A percentile compares a stretch with the other conserved stretches of the same genome.
phyloP scores from a whole-genome alignment of 2,329 filamentous ascomycete species.

The Cladosporium velox region DNA sequence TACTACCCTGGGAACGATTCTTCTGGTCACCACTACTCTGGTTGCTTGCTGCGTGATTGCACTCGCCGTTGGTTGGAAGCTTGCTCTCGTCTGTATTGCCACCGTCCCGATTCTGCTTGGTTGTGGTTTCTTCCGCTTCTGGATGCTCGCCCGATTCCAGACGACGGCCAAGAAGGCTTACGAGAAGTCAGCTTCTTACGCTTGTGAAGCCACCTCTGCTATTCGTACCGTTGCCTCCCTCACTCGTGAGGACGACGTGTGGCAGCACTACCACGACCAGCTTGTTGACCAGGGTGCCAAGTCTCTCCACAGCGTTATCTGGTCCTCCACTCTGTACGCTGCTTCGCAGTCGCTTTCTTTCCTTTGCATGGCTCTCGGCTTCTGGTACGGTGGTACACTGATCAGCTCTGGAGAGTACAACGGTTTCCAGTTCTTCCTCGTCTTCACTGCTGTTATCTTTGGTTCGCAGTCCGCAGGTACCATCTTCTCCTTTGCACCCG shows the following conservation, averaged over 20 bases:
- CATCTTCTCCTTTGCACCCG: constrained; percentile 85
- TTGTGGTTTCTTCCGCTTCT: constrained; percentile 88
- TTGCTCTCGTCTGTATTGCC: constrained; percentile 78
- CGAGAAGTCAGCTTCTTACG: constrained; percentile 77
- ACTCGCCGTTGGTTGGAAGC: constrained; percentile 81
- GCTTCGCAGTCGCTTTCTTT: constrained; percentile 82
- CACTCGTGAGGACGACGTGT: constrained; percentile 81
- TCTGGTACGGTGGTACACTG: constrained; percentile 86
- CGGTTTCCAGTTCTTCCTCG: constrained; percentile 88
- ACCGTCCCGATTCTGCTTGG: constrained; percentile 75
- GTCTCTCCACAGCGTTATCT: constrained; percentile 72
- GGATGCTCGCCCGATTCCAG: constrained; percentile 77
- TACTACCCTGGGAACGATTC: constrained; percentile 80
- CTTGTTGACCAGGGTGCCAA: constrained; percentile 67
- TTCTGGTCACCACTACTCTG: constrained; percentile 79
- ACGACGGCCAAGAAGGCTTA: constrained; percentile 78
- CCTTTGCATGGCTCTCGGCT: constrained; percentile 80
- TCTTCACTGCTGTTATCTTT: constrained; percentile 85
- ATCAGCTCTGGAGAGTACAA: constrained; percentile 70
- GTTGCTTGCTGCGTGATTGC: constrained; percentile 70
- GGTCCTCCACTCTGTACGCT: constrained; percentile 78
- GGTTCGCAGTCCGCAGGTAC: constrained; percentile 88
- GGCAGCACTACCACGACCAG: constrained; percentile 67
- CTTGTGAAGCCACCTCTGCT: constrained; percentile 89
- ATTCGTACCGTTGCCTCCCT: constrained; percentile 92